phyloP scores from a whole-genome alignment of 1,139 yeast genomes.

The Pichia inconspicua region DNA sequence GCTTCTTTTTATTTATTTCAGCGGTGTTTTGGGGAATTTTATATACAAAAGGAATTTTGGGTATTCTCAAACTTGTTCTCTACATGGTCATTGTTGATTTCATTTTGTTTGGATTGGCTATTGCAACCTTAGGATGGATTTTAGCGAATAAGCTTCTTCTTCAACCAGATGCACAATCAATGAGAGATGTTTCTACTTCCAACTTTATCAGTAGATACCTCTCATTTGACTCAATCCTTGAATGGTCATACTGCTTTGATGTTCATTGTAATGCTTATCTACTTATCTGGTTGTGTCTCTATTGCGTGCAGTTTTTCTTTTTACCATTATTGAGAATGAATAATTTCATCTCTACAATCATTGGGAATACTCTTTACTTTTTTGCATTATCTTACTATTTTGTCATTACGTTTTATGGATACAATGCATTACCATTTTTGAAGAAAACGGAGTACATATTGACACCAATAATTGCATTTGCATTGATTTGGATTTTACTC shows the following conservation, averaged over 20 bases:
- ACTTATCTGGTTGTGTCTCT: slow-evolving; percentile 70
- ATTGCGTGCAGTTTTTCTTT: slow-evolving; percentile 67
- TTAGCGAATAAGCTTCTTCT: slow-evolving; percentile 57
- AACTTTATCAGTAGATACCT: slow-evolving; percentile 13
- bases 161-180: slow-evolving; percentile 26
- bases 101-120: slow-evolving; percentile 56
- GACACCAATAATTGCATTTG: slow-evolving; percentile 51
- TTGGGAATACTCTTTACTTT: slow-evolving; percentile 75
- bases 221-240: slow-evolving; percentile 40
- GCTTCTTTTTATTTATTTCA: slow-evolving; percentile 56
- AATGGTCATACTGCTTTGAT: slow-evolving; percentile 93
- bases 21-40: slow-evolving; percentile 91
- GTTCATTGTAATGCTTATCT: slow-evolving; percentile 86
- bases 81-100: slow-evolving; percentile 87
- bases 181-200: slow-evolving; percentile 1
- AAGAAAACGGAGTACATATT: slow-evolving; percentile 51
- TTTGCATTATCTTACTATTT: slow-evolving; percentile 68
- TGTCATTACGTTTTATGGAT: slow-evolving; percentile 78
- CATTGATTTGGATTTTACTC: slow-evolving; percentile 47
- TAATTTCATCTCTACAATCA: slow-evolving; percentile 54
- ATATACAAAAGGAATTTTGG: slow-evolving; percentile 55
- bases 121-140: slow-evolving; percentile 70
- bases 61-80: slow-evolving; percentile 55
- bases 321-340: slow-evolving; percentile 63
- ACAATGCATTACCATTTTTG: slow-evolving; percentile 73